phyloP scores from a whole-genome alignment of 2,329 filamentous ascomycete genomes.

The Monosporascus sp. region DNA sequence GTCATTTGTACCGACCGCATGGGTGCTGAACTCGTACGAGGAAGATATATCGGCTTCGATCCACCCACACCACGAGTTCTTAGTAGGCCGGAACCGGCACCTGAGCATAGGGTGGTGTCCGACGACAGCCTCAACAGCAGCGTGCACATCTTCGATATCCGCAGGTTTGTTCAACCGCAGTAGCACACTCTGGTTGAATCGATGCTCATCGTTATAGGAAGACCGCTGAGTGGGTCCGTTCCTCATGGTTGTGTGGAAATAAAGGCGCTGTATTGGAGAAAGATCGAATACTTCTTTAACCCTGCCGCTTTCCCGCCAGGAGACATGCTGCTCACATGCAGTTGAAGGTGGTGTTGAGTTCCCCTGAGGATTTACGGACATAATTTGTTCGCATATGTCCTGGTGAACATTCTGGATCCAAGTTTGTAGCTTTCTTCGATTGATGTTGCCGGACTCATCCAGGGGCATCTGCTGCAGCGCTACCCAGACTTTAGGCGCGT shows the following conservation, averaged over 20 bases:
- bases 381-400: slow-evolving; percentile 38
- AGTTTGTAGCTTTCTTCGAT: slow-evolving; percentile 42
- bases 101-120: slow-evolving; percentile 48
- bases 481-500: slow-evolving; percentile 43
- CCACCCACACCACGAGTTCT: slow-evolving; percentile 41
- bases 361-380: slow-evolving; percentile 35
- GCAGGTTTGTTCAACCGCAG: slow-evolving; percentile 38
- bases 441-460: slow-evolving; percentile 32
- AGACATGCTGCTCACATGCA: slow-evolving; percentile 31
- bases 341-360: slow-evolving; percentile 29
- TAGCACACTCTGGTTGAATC: slow-evolving; percentile 47
- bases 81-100: slow-evolving; percentile 36
- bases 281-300: slow-evolving; percentile 37
- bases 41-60: slow-evolving; percentile 33
- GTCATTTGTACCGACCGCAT: slow-evolving; percentile 33
- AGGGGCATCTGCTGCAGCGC: slow-evolving; percentile 41
- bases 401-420: slow-evolving; percentile 51
- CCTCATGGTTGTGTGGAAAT: slow-evolving; percentile 43
- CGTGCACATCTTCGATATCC: slow-evolving; percentile 38
- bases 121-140: slow-evolving; percentile 43
- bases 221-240: slow-evolving; percentile 26
- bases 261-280: slow-evolving; percentile 50
- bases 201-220: slow-evolving; percentile 31
- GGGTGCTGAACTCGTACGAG: slow-evolving; percentile 41
- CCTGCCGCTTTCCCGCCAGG: slow-evolving; percentile 28